Evolutionary conservation across 306 rosid species (phyloP), one percentile per base, ranked within the genome.

Genomic region (Lathyrus oleraceus): DNA sequence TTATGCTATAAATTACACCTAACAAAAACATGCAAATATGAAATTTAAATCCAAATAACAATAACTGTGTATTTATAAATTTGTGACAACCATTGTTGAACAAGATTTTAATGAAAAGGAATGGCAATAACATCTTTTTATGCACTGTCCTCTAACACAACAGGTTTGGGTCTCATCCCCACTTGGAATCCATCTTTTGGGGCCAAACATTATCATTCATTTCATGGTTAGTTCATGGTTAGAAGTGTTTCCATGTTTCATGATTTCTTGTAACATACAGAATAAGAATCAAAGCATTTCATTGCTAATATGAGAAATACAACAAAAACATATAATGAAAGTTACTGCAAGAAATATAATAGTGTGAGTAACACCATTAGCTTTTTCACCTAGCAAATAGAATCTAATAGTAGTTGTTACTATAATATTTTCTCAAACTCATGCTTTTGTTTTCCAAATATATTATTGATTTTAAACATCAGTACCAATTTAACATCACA

Each of bases 391-490:
- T 21, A 21, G 30, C 59, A 20, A 52, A 53, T 53, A 10, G 3
- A 20, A 20, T 52, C 59, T 52, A 20, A 52, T 4, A 52, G 6
- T 4, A 52, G 6, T 19, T 51, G 23, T 17, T 49, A 19, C 5
- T 51, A 21, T 23, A 54, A 49, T n/a, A 47, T 61, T 61, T 25
- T 62, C 70, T 36, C 54, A 73, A 38, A 51, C 56, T 63, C 71
- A 4, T 5, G 15, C 21, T 51, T 39, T 11, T 65, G 56, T 44
- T 20, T 40, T 40, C 8, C 39, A 17, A 27, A 66, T 17, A 51
- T 23, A 57, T 61, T 78, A 78, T 73, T 73, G 43, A 32, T 23
- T 52, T 67, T 79, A 54, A 74, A 62, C 48, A 8, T 23, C 23
- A 8, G 28, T 49, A 13, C 14, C 66, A 30, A 42, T 39, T 40